Evolutionary conservation across 2,329 filamentous ascomycete species (phyloP).

Genomic region (Apiospora koreana): DNA sequence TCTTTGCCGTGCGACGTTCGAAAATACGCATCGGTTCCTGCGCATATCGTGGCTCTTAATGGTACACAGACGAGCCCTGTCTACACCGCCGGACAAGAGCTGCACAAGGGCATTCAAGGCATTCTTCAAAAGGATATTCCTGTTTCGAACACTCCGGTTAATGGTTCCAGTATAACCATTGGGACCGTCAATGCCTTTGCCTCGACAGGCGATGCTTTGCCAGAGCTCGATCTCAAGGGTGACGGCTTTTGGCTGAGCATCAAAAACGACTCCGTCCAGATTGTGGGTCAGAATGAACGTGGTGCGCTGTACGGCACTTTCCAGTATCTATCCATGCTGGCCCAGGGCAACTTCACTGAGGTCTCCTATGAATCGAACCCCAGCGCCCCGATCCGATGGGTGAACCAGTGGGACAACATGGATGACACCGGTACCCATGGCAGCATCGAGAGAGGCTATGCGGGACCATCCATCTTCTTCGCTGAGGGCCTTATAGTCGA

Average conservation of each 20-base stretch:
- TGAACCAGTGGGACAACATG: constrained; percentile 75
- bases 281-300: constrained; percentile 66
- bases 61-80: constrained; percentile 55
- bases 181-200: constrained; percentile 49
- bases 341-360: constrained; percentile 40
- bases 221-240: constrained; percentile 39
- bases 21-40: constrained; percentile 44
- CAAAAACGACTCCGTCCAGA: constrained; percentile 48
- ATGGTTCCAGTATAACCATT: constrained; percentile 43
- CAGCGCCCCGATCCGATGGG: constrained; percentile 59
- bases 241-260: constrained; percentile 65
- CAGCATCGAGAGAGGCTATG: constrained; percentile 69
- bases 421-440: constrained; percentile 41
- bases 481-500: constrained; percentile 54
- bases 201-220: constrained; percentile 33
- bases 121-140: constrained; percentile 54
- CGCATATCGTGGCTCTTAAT: constrained; percentile 55
- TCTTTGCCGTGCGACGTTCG: constrained; percentile 40
- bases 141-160: constrained; percentile 24
- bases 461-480: constrained; percentile 70
- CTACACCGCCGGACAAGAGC: constrained; percentile 58
- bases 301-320: constrained; percentile 71
- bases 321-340: constrained; percentile 65
- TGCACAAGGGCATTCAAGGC: constrained; percentile 56
- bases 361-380: constrained; percentile 55